phyloP scores from a whole-genome alignment of 2,329 filamentous ascomycete genomes.

The Colletotrichum theobromicola region DNA sequence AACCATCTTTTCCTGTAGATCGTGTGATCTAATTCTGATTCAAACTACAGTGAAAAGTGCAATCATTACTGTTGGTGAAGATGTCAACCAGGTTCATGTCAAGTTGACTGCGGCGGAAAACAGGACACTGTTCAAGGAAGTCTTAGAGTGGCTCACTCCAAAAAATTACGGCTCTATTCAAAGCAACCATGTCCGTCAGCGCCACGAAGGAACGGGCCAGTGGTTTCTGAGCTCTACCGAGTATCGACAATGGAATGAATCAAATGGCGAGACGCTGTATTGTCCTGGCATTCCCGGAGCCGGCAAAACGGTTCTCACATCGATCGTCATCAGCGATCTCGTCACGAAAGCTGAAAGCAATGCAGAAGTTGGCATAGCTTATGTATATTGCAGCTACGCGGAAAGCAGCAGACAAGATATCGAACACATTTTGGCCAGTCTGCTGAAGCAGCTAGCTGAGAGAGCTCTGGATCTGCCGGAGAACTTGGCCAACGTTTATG shows the following conservation, averaged over 20 bases:
- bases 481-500: conserved; percentile 22
- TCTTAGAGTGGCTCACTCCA: background rate
- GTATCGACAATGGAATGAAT: conserved; percentile 42
- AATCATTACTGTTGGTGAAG: background rate
- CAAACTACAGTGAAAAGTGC: too few species aligned
- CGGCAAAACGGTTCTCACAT: conserved; percentile 40
- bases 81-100: background rate
- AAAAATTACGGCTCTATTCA: fast-evolving
- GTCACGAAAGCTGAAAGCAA: conserved; percentile 23
- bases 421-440: background rate
- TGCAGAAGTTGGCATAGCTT: background rate
- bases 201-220: background rate
- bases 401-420: background rate
- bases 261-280: conserved; percentile 35
- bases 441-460: background rate
- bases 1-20: too few species aligned
- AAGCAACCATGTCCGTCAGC: background rate
- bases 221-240: background rate
- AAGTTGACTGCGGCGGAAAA: background rate
- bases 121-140: background rate
- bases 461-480: too few species aligned
- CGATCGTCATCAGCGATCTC: conserved; percentile 25
- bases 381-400: background rate
- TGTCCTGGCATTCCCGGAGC: conserved; percentile 51
- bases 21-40: too few species aligned